Base-by-base conservation (phyloP, 2,329 filamentous ascomycete species). In the Ophiosphaerella herpotricha region DNA sequence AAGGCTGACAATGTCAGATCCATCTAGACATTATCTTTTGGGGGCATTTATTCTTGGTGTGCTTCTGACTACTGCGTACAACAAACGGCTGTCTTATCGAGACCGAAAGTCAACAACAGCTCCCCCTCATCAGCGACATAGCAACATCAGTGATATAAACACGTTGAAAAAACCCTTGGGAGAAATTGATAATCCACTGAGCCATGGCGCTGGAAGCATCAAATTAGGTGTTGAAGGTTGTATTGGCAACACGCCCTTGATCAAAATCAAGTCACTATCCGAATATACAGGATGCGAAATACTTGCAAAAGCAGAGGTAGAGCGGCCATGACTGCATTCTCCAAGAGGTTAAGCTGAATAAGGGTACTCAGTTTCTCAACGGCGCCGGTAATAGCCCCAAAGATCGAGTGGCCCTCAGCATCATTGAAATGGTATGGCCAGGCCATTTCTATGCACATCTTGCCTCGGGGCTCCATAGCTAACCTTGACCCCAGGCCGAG, bases 381-480 rank as follows among this genome's bases (percentile, higher is more conserved):
- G 94, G 92, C 42, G 93, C 92, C 3, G 94, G 94, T 13, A 90
- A 90, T 64, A 94, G 89, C 61, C 92, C 94, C 35, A 99, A 99
- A 74, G 94, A 99, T 74, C 85, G 94, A 45, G 94, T 99, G 12
- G 94, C 94, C 1, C 81, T 97, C 33, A 89, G 84, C 74, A 95
- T 97, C 80, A 96, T 99, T 70, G 77, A 85, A 49, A 78, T 80
- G 69, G 80, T 81, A 73, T 50, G 49, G 24, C n/a, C 9, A 29
- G 7, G 26, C 11, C 26, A 29, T 11, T 7, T 8, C 26, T 29
- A 29, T 2, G 11, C 26, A 29, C 26, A 6, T 6, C 11, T 24
- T 26, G 4, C 13, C 13, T 26, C 18, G 23, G 18, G 23, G 26
- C 13, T 36, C 21, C 16, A 39, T 6, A 31, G 32, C 47, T 67